These are phyloP conservation scores for Penicillium sp. DNA, from an alignment of 2,329 filamentous ascomycete species.

Conservation along the genomic window DNA sequence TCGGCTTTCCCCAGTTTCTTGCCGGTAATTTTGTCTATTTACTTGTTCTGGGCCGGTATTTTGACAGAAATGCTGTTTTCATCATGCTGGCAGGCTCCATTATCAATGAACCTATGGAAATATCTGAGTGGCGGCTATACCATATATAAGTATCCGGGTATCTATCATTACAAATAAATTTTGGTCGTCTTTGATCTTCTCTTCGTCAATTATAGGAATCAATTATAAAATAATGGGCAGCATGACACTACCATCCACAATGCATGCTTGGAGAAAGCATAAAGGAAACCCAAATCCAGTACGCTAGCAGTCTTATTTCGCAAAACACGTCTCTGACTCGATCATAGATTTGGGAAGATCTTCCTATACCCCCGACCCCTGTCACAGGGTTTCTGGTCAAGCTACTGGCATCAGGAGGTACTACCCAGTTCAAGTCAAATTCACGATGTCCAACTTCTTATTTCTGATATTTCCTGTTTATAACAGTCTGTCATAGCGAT, in stretches of 20 bases:
- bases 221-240: not conserved
- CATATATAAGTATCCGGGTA: not conserved
- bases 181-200: not conserved
- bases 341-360: not conserved
- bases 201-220: not conserved
- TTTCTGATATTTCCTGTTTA: not conserved
- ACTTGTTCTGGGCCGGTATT: not conserved
- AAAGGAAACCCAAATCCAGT: not conserved
- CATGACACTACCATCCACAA: not conserved
- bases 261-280: constrained; percentile 3
- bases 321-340: not conserved
- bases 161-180: not conserved
- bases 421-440: not conserved
- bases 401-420: not conserved
- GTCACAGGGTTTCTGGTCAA: not conserved
- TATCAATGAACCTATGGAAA: not conserved
- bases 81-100: not conserved
- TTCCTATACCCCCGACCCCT: not conserved
- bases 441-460: not conserved
- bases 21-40: not conserved
- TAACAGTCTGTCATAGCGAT: not conserved
- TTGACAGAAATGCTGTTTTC: not conserved
- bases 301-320: not conserved
- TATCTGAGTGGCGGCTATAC: not conserved
- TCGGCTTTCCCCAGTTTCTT: not conserved